Evolutionary conservation across 2,329 filamentous ascomycete genomes (phyloP).

Genomic region (Metarhizium sp.): DNA sequence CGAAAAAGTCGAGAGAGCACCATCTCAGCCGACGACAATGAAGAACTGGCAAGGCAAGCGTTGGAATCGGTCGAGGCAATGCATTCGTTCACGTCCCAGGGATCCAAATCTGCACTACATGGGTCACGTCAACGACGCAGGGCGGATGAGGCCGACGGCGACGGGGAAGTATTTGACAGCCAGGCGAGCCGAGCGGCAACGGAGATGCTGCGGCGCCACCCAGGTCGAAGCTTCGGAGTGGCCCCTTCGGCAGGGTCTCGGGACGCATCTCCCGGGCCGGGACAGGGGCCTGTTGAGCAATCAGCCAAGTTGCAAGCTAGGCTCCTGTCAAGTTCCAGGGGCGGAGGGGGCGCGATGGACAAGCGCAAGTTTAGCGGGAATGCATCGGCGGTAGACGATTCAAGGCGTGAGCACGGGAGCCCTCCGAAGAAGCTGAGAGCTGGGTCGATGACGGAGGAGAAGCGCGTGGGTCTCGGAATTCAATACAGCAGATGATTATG

Average conservation of each 20-base stretch:
- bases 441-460: constrained; percentile 27
- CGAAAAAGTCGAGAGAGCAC: constrained; percentile 76
- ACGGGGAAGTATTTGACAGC: constrained; percentile 54
- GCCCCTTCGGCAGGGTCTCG: constrained; percentile 32
- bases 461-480: constrained; percentile 42
- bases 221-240: constrained; percentile 43
- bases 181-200: constrained; percentile 72
- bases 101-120: constrained; percentile 17
- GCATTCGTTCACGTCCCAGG: constrained; percentile 19
- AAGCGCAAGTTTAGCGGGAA: constrained; percentile 42
- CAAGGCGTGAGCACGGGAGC: constrained; percentile 29
- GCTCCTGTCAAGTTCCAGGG: constrained; percentile 35
- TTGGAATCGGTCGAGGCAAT: constrained; percentile 43
- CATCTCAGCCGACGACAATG: constrained; percentile 60
- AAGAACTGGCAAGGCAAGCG: constrained; percentile 46
- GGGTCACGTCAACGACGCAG: constrained; percentile 14
- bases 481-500: constrained; percentile 28
- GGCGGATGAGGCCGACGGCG: constrained; percentile 17
- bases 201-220: constrained; percentile 58
- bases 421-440: constrained; percentile 43
- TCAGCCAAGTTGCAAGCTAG: constrained; percentile 41
- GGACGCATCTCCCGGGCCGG: constrained; percentile 33
- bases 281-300: constrained; percentile 32
- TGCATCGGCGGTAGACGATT: constrained; percentile 21
- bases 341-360: constrained; percentile 26